These are phyloP conservation scores for Cylindrotheca closterium DNA, from an alignment of 108 stramenopile species.

Conservation along the genomic window DNA sequence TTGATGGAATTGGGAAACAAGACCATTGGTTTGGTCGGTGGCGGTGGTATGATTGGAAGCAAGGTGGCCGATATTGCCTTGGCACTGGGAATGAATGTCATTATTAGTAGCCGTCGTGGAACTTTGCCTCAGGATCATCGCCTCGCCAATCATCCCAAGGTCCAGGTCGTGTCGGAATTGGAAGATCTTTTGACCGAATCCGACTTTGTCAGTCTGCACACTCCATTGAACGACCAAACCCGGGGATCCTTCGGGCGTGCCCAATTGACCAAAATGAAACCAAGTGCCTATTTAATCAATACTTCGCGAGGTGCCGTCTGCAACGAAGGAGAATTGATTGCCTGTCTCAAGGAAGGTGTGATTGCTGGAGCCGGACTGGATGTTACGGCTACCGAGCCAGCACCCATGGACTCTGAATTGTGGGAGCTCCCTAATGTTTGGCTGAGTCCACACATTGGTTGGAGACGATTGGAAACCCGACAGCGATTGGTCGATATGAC, in stretches of 20 bases:
- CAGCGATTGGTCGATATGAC: constrained; percentile 90
- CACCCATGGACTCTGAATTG: constrained; percentile 51
- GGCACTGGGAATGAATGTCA: constrained; percentile 85
- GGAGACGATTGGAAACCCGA: constrained; percentile 87
- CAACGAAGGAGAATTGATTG: constrained; percentile 77
- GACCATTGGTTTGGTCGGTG: constrained; percentile 85
- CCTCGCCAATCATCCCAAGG: constrained; percentile 46
- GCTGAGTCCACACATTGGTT: constrained; percentile 87
- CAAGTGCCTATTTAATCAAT: constrained; percentile 88
- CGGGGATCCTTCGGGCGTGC: constrained; percentile 65
- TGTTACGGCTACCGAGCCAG: constrained; percentile 73
- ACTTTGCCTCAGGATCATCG: constrained; percentile 56
- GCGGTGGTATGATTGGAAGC: constrained; percentile 85
- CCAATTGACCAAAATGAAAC: constrained; percentile 83
- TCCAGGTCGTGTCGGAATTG: constrained; percentile 54
- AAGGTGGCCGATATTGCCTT: constrained; percentile 80
- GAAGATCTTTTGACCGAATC: constrained; percentile 52
- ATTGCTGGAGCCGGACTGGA: constrained; percentile 89
- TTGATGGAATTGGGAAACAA: constrained; percentile 75
- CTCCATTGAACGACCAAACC: constrained; percentile 85
- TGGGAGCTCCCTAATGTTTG: constrained; percentile 78
- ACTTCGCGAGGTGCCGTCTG: constrained; percentile 88
- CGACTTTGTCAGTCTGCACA: constrained; percentile 87
- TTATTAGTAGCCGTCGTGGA: constrained; percentile 66
- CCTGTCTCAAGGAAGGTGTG: constrained; percentile 58